phyloP scores from a whole-genome alignment of 495 filamentous ascomycete genomes.

The Neurospora africana region DNA sequence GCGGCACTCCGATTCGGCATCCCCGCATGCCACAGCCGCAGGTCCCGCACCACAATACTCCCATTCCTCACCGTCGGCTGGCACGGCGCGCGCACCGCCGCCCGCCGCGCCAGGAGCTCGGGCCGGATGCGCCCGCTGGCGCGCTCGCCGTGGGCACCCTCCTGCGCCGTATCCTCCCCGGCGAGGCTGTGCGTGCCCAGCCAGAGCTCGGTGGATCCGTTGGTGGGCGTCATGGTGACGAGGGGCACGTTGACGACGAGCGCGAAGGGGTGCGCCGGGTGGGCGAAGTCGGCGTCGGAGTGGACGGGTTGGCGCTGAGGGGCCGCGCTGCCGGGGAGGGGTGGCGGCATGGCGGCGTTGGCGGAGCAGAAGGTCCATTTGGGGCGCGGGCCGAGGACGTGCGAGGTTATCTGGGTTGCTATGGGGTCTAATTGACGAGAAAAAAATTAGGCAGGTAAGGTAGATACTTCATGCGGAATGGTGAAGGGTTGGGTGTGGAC shows the following conservation, averaged over 20 bases:
- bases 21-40: constrained; percentile 52
- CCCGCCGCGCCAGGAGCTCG: constrained; percentile 29
- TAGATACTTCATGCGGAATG: not conserved
- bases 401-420: constrained; percentile 37
- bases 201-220: constrained; percentile 52
- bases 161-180: constrained; percentile 29
- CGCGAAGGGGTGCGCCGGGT: constrained; percentile 44
- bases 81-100: constrained; percentile 30
- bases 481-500: not conserved
- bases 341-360: constrained; percentile 44
- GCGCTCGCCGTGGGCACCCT: not conserved
- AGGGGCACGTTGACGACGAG: constrained; percentile 46
- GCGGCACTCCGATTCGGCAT: constrained; percentile 45
- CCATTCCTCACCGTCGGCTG: constrained; percentile 44
- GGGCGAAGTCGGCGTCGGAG: constrained; percentile 46
- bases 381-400: constrained; percentile 38
- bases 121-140: constrained; percentile 30
- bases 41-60: constrained; percentile 42
- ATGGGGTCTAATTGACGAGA: too few species aligned
- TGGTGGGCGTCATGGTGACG: constrained; percentile 39
- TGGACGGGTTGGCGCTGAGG: constrained; percentile 43
- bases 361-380: constrained; percentile 41
- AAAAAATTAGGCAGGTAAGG: too few species aligned
- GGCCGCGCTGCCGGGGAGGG: constrained; percentile 20
- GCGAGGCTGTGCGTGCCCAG: constrained; percentile 41